Conservation (phyloP, 1,284 basidiomycete genomes). For the Rhodotorula sp. region DNA sequence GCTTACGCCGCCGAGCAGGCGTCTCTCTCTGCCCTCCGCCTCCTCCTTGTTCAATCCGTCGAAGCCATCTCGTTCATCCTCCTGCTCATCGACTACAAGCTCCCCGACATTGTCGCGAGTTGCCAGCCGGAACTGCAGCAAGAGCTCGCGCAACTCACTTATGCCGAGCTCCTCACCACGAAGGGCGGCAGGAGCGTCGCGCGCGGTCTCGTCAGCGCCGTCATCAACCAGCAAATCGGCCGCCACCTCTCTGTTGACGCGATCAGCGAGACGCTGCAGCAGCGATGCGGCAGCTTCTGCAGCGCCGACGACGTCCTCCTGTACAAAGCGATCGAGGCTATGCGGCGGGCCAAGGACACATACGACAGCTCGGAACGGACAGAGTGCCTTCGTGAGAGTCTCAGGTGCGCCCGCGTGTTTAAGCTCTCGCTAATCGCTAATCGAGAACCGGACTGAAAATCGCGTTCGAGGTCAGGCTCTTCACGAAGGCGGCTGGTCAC, state of each 20-base stretch:
- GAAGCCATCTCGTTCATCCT: slow-evolving; percentile 92
- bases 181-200: slow-evolving; percentile 79
- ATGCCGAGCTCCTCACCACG: slow-evolving; percentile 77
- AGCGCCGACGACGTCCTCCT: slow-evolving; percentile 96
- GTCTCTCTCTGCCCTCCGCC: slow-evolving; percentile 69
- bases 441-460: not conserved
- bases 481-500: slow-evolving; percentile 79
- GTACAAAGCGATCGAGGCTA: slow-evolving; percentile 95
- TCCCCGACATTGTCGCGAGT: slow-evolving; percentile 80
- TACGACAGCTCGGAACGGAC: slow-evolving; percentile 68
- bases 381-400: slow-evolving; percentile 73
- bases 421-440: too few species aligned
- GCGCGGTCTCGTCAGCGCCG: slow-evolving; percentile 82
- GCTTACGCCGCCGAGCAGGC: slow-evolving; percentile 67
- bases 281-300: slow-evolving; percentile 94
- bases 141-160: slow-evolving; percentile 67
- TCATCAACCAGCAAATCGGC: slow-evolving; percentile 96
- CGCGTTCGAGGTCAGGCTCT: slow-evolving; percentile 59
- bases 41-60: slow-evolving; percentile 74
- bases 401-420: slow-evolving; percentile 52
- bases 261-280: slow-evolving; percentile 89
- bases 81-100: slow-evolving; percentile 83
- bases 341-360: slow-evolving; percentile 84
- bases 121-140: slow-evolving; percentile 64
- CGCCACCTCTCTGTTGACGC: slow-evolving; percentile 97